Evolutionary conservation across 805 yeast genomes (phyloP).

Genomic region (Saturnispora gosingensis): DNA sequence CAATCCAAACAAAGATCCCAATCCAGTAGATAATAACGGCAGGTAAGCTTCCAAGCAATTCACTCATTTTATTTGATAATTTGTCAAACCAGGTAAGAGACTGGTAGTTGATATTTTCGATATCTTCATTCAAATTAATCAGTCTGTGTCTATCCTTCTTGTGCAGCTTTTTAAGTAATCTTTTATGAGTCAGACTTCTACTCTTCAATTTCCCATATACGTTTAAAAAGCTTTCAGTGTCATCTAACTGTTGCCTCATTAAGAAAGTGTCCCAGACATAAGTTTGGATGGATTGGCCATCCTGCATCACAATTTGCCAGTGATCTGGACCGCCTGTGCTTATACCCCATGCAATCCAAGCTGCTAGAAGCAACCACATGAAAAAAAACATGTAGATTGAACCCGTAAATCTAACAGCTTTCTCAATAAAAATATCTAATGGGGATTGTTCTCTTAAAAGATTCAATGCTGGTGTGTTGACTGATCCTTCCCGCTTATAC

Average conservation of each 20-base stretch:
- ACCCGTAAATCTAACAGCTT: conserved; percentile 15
- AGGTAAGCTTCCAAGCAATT: conserved; percentile 26
- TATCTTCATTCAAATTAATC: conserved; percentile 7
- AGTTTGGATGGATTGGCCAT: conserved; percentile 32
- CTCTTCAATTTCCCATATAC: conserved; percentile 24
- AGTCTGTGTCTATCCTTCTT: background rate
- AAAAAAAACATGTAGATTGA: conserved; percentile 17
- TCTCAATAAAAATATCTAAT: conserved; percentile 9
- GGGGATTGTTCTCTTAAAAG: conserved; percentile 6
- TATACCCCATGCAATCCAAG: conserved; percentile 19
- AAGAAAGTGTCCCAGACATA: conserved; percentile 33
- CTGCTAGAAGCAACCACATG: conserved; percentile 19
- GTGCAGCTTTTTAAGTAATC: conserved; percentile 8
- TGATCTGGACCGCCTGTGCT: conserved; percentile 24
- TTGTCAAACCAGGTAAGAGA: conserved; percentile 28
- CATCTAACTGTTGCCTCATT: conserved; percentile 32
- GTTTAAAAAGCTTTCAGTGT: conserved; percentile 21
- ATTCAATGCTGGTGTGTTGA: background rate
- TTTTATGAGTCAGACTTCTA: conserved; percentile 20
- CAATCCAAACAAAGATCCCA: conserved; percentile 32
- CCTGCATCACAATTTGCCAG: conserved; percentile 36
- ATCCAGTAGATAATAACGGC: conserved; percentile 29
- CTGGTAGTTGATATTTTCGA: conserved; percentile 12
- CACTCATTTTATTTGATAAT: conserved; percentile 20
- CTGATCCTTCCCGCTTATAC: background rate